These are phyloP conservation scores for Globisporangium nagaii DNA, from an alignment of 352 stramenopile species.

Conservation along the genomic window DNA sequence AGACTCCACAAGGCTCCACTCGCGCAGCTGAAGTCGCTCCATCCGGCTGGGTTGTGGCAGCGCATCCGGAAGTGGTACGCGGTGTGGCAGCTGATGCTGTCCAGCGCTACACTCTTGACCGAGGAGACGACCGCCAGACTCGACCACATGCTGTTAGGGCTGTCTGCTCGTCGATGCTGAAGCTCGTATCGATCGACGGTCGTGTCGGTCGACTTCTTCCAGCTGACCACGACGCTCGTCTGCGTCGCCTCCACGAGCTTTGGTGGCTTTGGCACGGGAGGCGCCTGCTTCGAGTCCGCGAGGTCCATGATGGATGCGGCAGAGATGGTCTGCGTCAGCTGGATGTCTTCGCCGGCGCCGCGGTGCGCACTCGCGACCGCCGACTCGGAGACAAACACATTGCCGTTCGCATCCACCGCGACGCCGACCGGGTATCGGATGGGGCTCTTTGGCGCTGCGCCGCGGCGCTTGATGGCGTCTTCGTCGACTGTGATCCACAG, in stretches of 20 bases:
- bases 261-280: constrained; percentile 28
- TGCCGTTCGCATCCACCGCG: constrained; percentile 59
- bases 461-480: constrained; percentile 47
- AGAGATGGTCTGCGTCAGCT: constrained; percentile 48
- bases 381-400: constrained; percentile 65
- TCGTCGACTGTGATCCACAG: constrained; percentile 78
- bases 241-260: constrained; percentile 46
- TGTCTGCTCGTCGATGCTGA: constrained; percentile 52
- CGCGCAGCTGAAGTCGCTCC: constrained; percentile 53
- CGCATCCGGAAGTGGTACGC: constrained; percentile 55
- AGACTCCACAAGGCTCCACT: constrained; percentile 59
- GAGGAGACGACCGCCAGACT: constrained; percentile 28
- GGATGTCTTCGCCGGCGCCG: not conserved
- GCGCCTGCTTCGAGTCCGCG: constrained; percentile 27
- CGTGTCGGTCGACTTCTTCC: constrained; percentile 54
- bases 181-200: constrained; percentile 74
- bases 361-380: not conserved
- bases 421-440: constrained; percentile 65
- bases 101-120: constrained; percentile 37
- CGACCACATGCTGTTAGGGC: constrained; percentile 39
- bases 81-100: constrained; percentile 40
- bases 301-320: constrained; percentile 57
- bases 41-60: constrained; percentile 58
- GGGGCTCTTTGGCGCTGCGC: constrained; percentile 24
- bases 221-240: constrained; percentile 42